A percentile compares a stretch with the other conserved stretches of the same genome.
Evolutionary conservation across 2,329 filamentous ascomycete species (phyloP).

Genomic region (Fusarium nanum): DNA sequence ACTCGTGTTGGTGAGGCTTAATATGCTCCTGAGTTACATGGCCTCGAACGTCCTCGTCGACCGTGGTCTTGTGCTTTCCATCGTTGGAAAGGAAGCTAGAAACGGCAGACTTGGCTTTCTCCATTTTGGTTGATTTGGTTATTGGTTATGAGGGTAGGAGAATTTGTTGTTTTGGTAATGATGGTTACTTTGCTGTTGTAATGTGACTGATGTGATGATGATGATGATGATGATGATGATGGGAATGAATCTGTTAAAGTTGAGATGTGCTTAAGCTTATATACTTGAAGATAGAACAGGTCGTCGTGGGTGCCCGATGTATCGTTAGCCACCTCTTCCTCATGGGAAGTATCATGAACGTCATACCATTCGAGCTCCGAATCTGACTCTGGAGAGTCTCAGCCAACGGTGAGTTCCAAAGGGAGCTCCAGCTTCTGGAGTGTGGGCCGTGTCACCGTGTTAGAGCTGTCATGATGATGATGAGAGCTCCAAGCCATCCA

Average conservation of each 20-base stretch:
- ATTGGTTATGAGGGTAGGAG: neutral
- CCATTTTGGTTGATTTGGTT: conserved; percentile 57
- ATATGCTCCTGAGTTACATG: conserved; percentile 71
- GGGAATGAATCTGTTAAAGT: neutral
- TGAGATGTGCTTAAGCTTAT: conserved; percentile 21
- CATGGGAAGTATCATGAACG: conserved; percentile 29
- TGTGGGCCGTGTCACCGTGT: neutral
- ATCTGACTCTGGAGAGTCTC: neutral
- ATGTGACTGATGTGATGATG: neutral
- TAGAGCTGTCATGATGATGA: conserved; percentile 7
- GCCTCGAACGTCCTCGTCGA: conserved; percentile 72
- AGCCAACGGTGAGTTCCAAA: conserved; percentile 8
- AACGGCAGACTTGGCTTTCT: conserved; percentile 73
- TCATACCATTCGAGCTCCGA: conserved; percentile 13
- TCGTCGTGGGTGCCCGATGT: neutral
- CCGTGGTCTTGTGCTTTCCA: conserved; percentile 76
- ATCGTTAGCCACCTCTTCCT: conserved; percentile 16
- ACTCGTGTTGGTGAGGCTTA: conserved; percentile 69
- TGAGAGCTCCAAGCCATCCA: conserved; percentile 28
- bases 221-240: neutral
- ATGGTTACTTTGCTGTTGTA: neutral
- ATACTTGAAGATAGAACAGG: conserved; percentile 17
- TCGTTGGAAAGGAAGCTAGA: conserved; percentile 69
- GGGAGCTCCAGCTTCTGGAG: neutral
- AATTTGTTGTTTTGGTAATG: neutral